Evolutionary conservation across 78 protist genomes (phyloP).

Genomic region (Emiliania huxleyi): DNA sequence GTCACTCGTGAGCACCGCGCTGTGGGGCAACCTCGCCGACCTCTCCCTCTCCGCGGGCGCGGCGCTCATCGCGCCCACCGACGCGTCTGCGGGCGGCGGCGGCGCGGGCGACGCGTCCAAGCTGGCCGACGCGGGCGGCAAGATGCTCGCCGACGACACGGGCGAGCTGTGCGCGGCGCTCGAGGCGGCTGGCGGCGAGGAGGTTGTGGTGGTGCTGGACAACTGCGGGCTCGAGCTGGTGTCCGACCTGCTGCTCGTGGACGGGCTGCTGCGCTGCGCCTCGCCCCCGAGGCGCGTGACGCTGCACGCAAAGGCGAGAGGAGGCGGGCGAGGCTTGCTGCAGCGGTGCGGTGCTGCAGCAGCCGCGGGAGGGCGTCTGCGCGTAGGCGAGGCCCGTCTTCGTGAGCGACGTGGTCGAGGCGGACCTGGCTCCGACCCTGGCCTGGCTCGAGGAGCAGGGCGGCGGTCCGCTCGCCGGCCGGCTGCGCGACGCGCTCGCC

Average conservation of each 20-base stretch:
- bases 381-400: not conserved
- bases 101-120: too few relatives aligned
- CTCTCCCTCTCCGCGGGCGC: not conserved
- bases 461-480: not conserved
- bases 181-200: not conserved
- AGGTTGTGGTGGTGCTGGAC: not conserved
- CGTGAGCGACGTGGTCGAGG: not conserved
- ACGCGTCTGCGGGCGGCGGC: not conserved
- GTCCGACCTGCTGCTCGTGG: not conserved
- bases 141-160: not conserved
- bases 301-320: not conserved
- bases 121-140: too few relatives aligned
- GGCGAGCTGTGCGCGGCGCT: not conserved
- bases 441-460: not conserved
- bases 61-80: not conserved
- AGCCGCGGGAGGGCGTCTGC: too few relatives aligned
- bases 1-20: not conserved
- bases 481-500: not conserved
- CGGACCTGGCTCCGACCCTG: not conserved
- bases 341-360: too few relatives aligned
- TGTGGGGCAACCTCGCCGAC: conserved; percentile 20
- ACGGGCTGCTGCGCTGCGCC: not conserved
- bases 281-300: not conserved
- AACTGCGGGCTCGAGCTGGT: conserved; percentile 1
- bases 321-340: too few relatives aligned